phyloP scores from a whole-genome alignment of 257 asterid genomes.

The Nemophila menziesii region DNA sequence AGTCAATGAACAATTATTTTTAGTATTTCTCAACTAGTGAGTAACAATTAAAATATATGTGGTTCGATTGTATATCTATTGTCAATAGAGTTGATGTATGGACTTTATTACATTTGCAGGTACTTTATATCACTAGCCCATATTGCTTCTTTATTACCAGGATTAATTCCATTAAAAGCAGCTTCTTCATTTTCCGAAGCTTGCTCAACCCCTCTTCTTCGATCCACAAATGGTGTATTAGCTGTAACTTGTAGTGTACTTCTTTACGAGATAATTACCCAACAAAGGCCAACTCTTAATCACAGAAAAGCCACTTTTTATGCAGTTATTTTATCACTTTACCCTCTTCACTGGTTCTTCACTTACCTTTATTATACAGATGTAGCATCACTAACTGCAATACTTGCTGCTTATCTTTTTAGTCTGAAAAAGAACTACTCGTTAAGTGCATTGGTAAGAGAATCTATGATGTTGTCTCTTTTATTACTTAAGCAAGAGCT shows the following conservation, averaged over 20 bases:
- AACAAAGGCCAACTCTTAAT: constrained; percentile 56
- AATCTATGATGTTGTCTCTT: background rate
- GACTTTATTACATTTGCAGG: constrained; percentile 50
- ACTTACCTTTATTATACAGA: constrained; percentile 80
- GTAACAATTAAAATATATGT: background rate
- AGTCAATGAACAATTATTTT: too few species aligned
- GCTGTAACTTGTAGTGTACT: constrained; percentile 64
- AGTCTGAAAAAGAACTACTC: constrained; percentile 57
- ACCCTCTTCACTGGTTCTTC: constrained; percentile 98
- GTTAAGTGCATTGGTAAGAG: constrained; percentile 73
- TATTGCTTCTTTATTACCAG: constrained; percentile 89
- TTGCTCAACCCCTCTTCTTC: constrained; percentile 65
- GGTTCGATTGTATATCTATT: background rate
- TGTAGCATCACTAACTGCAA: constrained; percentile 79
- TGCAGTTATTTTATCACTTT: constrained; percentile 62
- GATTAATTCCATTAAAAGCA: constrained; percentile 30
- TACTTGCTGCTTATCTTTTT: constrained; percentile 70
- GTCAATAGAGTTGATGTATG: constrained; percentile 26
- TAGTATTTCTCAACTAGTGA: background rate
- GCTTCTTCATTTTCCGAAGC: constrained; percentile 42
- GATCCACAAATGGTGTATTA: constrained; percentile 63
- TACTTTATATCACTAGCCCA: constrained; percentile 90
- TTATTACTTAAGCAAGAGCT: constrained; percentile 6
- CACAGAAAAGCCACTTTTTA: constrained; percentile 57
- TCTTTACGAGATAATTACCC: constrained; percentile 51